A percentile compares a stretch with the other conserved stretches of the same genome.
These are phyloP conservation scores for Neodidymelliopsis sp. DNA, from an alignment of 2,329 filamentous ascomycete genomes.

Conservation along the genomic window DNA sequence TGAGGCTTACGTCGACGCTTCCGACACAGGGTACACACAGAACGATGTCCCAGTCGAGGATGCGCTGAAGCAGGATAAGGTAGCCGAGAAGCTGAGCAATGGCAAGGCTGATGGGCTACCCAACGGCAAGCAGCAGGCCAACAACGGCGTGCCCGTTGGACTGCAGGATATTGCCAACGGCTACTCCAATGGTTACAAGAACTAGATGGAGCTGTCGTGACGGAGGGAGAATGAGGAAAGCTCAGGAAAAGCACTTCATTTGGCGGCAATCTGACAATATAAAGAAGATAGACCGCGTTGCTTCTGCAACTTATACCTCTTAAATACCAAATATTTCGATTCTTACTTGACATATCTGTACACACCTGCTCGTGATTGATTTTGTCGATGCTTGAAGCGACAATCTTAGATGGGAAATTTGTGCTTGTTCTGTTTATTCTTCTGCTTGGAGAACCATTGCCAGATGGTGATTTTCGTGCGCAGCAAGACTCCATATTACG, in stretches of 20 bases:
- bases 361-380: not conserved
- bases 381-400: no score
- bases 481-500: no score
- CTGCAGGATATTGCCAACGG: conserved; percentile 38
- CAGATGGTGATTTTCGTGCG: no score
- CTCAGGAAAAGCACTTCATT: conserved; percentile 13
- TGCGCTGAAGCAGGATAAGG: conserved; percentile 29
- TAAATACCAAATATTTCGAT: conserved; percentile 12
- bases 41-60: conserved; percentile 53
- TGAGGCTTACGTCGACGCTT: conserved; percentile 73
- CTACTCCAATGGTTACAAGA: conserved; percentile 43
- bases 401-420: no score
- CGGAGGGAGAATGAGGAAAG: not conserved
- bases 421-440: no score
- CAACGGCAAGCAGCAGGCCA: conserved; percentile 30
- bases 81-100: conserved; percentile 35
- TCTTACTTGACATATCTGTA: not conserved
- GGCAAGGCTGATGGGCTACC: conserved; percentile 27
- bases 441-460: no score
- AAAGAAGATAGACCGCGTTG: conserved; percentile 5
- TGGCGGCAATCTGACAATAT: not conserved
- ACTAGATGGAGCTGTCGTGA: conserved; percentile 22
- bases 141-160: conserved; percentile 19
- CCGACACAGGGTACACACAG: conserved; percentile 69
- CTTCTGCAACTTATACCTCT: conserved; percentile 11